Conservation (phyloP, 257 asterid genomes). For the Datura wrightii region DNA sequence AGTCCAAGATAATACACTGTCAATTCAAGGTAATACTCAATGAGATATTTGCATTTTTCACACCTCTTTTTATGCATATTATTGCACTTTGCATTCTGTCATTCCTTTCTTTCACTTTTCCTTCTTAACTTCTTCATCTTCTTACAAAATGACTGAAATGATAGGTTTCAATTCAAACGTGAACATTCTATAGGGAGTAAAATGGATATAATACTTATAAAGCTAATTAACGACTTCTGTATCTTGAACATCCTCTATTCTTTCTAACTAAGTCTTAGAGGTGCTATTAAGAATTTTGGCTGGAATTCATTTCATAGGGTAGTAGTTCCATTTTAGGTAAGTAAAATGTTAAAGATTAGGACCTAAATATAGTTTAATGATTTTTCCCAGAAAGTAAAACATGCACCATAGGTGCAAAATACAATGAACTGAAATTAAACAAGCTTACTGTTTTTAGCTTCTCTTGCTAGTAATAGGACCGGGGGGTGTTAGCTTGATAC, state of each 20-base stretch:
- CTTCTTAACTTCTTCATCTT: background rate
- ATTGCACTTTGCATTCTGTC: background rate
- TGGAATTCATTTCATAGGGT: background rate
- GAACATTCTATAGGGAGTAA: background rate
- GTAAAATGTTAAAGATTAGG: background rate
- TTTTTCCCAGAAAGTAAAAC: background rate
- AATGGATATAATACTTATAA: background rate
- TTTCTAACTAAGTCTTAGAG: background rate
- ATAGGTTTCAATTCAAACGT: background rate
- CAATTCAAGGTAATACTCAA: background rate
- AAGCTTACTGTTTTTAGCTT: background rate
- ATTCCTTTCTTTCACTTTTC: background rate
- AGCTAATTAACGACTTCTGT: background rate
- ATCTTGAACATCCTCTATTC: background rate
- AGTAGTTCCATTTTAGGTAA: background rate
- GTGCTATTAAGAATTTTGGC: background rate
- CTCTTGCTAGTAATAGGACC: background rate
- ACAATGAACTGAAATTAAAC: background rate
- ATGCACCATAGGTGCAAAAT: background rate
- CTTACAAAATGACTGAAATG: background rate
- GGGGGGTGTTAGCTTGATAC: background rate
- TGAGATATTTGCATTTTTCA: background rate
- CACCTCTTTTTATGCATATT: background rate
- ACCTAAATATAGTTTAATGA: background rate
- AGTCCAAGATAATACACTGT: background rate